A percentile compares a stretch with the other conserved stretches of the same genome.
phyloP scores from a whole-genome alignment of 441 rosid genomes.

The Euphorbia corollata region DNA sequence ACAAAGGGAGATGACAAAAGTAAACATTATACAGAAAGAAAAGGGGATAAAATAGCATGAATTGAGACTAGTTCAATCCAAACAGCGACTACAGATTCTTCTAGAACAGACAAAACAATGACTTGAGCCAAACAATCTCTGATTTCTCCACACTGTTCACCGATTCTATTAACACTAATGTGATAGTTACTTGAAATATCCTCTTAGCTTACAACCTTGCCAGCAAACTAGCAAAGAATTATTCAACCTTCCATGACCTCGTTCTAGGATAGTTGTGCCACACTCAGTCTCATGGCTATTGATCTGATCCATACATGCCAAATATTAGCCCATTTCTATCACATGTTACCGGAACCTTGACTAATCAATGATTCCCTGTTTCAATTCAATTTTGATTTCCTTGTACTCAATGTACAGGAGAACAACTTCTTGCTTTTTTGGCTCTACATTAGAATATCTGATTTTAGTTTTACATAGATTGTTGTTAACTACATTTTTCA shows the following conservation, averaged over 20 bases:
- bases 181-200: too few species aligned
- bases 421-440: not conserved
- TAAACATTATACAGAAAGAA: not conserved
- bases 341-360: not conserved
- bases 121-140: too few species aligned
- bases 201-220: too few species aligned
- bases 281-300: not conserved
- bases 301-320: not conserved
- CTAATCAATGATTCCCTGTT: not conserved
- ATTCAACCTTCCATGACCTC: too few species aligned
- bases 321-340: not conserved
- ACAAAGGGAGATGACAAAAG: not conserved
- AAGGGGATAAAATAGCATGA: not conserved
- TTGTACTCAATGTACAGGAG: not conserved
- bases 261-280: not conserved
- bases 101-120: too few species aligned
- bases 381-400: not conserved
- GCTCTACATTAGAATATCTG: not conserved
- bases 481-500: too few species aligned
- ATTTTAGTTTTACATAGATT: not conserved
- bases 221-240: too few species aligned
- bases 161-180: too few species aligned
- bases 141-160: too few species aligned
- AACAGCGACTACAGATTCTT: too few species aligned
- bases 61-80: not conserved